These are phyloP conservation scores for Erysimum cheiranthoides DNA, from an alignment of 345 rosid genomes.

Conservation along the genomic window DNA sequence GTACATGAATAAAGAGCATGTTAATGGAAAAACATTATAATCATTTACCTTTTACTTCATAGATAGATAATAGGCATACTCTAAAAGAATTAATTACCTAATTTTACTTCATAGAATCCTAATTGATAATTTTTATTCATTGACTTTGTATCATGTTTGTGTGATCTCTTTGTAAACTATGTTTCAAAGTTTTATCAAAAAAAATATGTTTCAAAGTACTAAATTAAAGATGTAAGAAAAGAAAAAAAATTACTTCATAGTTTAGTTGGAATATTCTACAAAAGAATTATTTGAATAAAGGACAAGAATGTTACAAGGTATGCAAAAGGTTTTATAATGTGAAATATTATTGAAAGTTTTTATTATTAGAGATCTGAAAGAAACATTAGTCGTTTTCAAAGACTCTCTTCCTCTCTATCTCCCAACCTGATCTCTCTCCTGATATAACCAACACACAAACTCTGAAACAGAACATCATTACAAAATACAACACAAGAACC, in stretches of 20 bases:
- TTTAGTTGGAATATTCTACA: neutral
- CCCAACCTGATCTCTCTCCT: slow-evolving; percentile 26
- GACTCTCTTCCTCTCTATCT: slow-evolving; percentile 15
- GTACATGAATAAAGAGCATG: too few relatives aligned
- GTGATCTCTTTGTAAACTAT: too few relatives aligned
- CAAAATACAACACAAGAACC: slow-evolving; percentile 35
- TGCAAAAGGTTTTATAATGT: neutral
- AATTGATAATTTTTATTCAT: too few relatives aligned
- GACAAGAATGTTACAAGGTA: neutral
- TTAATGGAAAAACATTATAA: too few relatives aligned
- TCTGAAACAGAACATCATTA: slow-evolving; percentile 40
- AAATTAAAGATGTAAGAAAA: too few relatives aligned
- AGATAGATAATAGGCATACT: too few relatives aligned
- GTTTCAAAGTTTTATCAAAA: too few relatives aligned
- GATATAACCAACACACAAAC: slow-evolving; percentile 42
- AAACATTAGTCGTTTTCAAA: slow-evolving; percentile 27
- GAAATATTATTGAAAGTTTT: neutral
- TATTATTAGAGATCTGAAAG: slow-evolving; percentile 18
- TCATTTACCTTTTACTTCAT: too few relatives aligned
- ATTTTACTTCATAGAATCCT: neutral
- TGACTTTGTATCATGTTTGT: too few relatives aligned
- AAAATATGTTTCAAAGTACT: too few relatives aligned
- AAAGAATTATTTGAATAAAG: neutral
- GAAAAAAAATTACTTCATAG: neutral
- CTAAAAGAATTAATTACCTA: neutral